These are phyloP conservation scores for Monosporascus sp. DNA, from an alignment of 2,329 filamentous ascomycete species.

Conservation along the genomic window DNA sequence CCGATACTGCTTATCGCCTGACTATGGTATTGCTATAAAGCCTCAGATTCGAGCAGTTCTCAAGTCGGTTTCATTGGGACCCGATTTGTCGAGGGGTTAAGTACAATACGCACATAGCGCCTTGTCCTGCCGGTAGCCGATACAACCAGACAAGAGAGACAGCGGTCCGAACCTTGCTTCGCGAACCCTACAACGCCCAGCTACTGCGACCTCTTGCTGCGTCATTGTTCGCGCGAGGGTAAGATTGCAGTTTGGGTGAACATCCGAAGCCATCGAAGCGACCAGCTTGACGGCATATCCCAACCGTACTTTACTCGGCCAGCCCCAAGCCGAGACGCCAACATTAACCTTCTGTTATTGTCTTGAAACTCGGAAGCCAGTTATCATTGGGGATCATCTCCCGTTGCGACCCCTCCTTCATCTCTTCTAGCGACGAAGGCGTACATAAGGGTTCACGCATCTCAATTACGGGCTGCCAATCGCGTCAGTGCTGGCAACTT, in stretches of 20 bases:
- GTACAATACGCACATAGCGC: not conserved
- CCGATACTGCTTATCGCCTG: not conserved
- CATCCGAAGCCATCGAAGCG: too few relatives aligned
- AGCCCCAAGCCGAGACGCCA: too few relatives aligned
- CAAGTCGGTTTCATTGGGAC: not conserved
- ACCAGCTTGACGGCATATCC: not conserved
- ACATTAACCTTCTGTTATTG: too few relatives aligned
- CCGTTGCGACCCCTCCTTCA: too few relatives aligned
- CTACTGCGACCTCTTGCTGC: not conserved
- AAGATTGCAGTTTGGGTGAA: too few relatives aligned
- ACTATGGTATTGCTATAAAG: not conserved
- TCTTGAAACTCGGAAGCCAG: too few relatives aligned
- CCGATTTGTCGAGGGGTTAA: not conserved
- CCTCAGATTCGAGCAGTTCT: not conserved
- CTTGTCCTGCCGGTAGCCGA: not conserved
- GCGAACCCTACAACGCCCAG: not conserved
- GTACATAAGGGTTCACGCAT: not conserved
- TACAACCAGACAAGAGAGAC: not conserved
- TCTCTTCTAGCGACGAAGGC: not conserved
- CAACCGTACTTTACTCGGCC: too few relatives aligned
- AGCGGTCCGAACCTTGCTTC: not conserved
- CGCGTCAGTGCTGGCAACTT: not conserved
- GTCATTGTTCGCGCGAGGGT: too few relatives aligned
- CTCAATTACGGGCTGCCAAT: too few relatives aligned
- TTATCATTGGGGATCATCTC: too few relatives aligned